Base-by-base conservation (phyloP, 495 filamentous ascomycete species). In the Aspergillus coremiiformis region DNA sequence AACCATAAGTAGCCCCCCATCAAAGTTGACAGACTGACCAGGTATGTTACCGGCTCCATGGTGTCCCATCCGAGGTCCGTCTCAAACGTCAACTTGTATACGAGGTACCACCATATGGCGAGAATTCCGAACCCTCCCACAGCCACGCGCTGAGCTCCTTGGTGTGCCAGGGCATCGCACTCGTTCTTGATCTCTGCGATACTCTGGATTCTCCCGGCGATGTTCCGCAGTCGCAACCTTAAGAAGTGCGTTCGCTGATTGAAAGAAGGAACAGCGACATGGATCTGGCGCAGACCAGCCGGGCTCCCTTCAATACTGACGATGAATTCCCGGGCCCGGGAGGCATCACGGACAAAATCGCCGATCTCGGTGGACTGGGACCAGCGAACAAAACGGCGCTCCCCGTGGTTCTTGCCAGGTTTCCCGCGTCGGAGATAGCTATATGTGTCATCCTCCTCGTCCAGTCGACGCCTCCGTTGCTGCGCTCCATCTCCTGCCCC, bases 1-100 rank as follows among this genome's bases (percentile, higher is more conserved):
- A 96, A 96, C 86, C 90, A 96, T 55, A 94, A 70, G 57, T 96
- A 97, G 22, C 89, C 90, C 32, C 84, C 82, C 73, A 97, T 93
- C 64, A 95, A 78, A 14, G 86, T 89, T 6, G 82, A 80, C 54
- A 95, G 74, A 11, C 87, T 89, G 10, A 87, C 87, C 32, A 95
- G 79, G 61, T 95, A 95, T 44, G 89, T 95, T 2, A 95, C 80
- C 0, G 92, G 90, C 66, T 95, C 90, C 77, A 96, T 90, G 0
- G 87, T 82, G 58, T 94, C 89, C 92, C 92, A 96, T 4, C 89
- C 89, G 20, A 84, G 68, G 26, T 83, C 77, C 10, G 87, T 92
- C 56, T 86, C 77, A 56, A 95, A 93, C 0, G 89, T 90, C 24
- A 89, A 64, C 50, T 77, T 79, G 65, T 88, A 90, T 11, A 94